A percentile compares a stretch with the other conserved stretches of the same genome.
Conservation (phyloP, 331 rosid species). For the Quercus tomentella region DNA sequence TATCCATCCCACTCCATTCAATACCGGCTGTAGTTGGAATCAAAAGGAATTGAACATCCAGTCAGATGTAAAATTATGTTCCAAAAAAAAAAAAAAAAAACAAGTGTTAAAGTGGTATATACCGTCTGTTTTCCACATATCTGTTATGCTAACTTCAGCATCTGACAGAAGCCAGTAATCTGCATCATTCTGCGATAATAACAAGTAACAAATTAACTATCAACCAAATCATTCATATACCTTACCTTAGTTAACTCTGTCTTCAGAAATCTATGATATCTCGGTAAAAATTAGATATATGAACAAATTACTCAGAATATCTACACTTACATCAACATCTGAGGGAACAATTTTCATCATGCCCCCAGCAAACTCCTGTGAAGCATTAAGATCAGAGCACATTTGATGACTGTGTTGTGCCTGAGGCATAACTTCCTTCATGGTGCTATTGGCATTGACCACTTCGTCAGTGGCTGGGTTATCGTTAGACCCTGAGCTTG, state of each 20-base stretch:
- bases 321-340: conserved; percentile 78
- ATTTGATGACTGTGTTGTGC: conserved; percentile 50
- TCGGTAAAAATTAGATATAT: not conserved
- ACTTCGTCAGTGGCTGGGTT: conserved; percentile 54
- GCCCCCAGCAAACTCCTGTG: conserved; percentile 78
- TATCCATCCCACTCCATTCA: conserved; percentile 73
- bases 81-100: not conserved
- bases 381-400: conserved; percentile 51
- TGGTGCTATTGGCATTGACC: conserved; percentile 42
- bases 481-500: conserved; percentile 79
- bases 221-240: not conserved
- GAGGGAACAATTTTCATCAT: conserved; percentile 98
- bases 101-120: conserved; percentile 47
- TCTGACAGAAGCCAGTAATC: conserved; percentile 99
- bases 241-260: not conserved
- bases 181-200: conserved; percentile 76
- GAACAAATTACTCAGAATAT: conserved; percentile 7
- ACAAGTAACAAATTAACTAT: conserved; percentile 6
- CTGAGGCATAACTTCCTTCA: conserved; percentile 54
- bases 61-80: not conserved
- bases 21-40: conserved; percentile 59
- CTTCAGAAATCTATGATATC: not conserved
- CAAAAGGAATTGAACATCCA: conserved; percentile 31
- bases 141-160: conserved; percentile 94
- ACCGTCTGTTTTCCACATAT: conserved; percentile 96